Percentiles rank a stretch among this genome's conserved stretches.
Conservation (phyloP, 2,329 filamentous ascomycete genomes). For the Fusarium sp. region DNA sequence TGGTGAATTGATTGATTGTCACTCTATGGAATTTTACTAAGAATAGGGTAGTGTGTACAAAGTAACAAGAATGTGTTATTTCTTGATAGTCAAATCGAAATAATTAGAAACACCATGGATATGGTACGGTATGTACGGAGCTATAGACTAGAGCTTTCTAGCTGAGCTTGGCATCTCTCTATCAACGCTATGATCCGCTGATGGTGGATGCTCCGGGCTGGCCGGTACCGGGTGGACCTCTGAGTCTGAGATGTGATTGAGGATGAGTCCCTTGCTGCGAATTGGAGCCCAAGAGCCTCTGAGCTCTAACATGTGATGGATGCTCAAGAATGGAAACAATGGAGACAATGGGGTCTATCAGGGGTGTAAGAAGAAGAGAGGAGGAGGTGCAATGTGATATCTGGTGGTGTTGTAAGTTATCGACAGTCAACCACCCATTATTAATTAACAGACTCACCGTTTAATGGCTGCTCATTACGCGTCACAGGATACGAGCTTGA, state of each 20-base stretch:
- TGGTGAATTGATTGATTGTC: not conserved
- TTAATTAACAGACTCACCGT: slow-evolving; percentile 10
- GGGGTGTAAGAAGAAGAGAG: not conserved
- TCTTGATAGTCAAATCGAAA: not conserved
- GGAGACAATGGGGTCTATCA: slow-evolving; percentile 11
- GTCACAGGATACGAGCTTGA: slow-evolving; percentile 22
- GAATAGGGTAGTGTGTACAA: slow-evolving; percentile 10
- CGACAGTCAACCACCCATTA: not conserved
- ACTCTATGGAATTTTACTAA: slow-evolving; percentile 6
- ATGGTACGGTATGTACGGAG: not conserved
- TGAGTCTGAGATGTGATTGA: not conserved
- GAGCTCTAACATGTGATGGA: slow-evolving; percentile 40
- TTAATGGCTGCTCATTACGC: slow-evolving; percentile 22
- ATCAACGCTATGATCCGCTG: slow-evolving; percentile 31
- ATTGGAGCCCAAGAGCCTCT: slow-evolving; percentile 32
- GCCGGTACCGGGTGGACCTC: slow-evolving; percentile 33
- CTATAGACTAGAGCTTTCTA: slow-evolving; percentile 31
- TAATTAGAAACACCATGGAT: slow-evolving; percentile 19
- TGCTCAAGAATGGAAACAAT: slow-evolving; percentile 15
- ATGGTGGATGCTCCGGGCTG: slow-evolving; percentile 30
- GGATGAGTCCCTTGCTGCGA: not conserved
- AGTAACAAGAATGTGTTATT: not conserved
- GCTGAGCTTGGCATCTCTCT: slow-evolving; percentile 30
- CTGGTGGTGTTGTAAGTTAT: slow-evolving; percentile 10
- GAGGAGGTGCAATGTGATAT: slow-evolving; percentile 6